Conservation (phyloP, 108 stramenopile genomes). For the Skeletonema potamos region DNA sequence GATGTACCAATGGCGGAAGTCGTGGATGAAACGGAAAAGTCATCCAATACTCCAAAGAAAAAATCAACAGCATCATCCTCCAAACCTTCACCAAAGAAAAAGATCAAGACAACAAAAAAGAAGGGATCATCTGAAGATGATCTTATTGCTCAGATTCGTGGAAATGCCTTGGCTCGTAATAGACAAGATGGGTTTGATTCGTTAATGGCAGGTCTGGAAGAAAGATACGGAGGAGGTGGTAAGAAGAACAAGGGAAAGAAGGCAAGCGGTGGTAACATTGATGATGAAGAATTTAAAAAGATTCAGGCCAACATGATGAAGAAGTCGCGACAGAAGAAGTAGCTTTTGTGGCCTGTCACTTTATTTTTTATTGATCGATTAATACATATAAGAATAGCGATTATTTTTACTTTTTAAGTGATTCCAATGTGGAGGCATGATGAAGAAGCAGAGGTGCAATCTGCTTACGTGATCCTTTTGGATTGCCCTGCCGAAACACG, state of each 20-base stretch:
- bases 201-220: slow-evolving; percentile 57
- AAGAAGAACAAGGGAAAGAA: slow-evolving; percentile 42
- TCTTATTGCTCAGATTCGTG: slow-evolving; percentile 66
- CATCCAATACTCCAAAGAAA: neutral
- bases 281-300: slow-evolving; percentile 69
- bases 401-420: too few relatives aligned
- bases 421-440: slow-evolving; percentile 8
- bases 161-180: slow-evolving; percentile 40
- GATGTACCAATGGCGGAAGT: slow-evolving; percentile 30
- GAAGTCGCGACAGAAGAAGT: slow-evolving; percentile 10
- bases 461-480: slow-evolving; percentile 77
- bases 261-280: slow-evolving; percentile 38
- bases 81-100: slow-evolving; percentile 35
- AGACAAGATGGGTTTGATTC: slow-evolving; percentile 45
- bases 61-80: too few relatives aligned
- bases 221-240: slow-evolving; percentile 62
- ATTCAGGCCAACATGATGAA: slow-evolving; percentile 63
- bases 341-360: too few relatives aligned
- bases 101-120: slow-evolving; percentile 19
- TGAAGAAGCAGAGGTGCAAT: slow-evolving; percentile 66
- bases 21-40: slow-evolving; percentile 19
- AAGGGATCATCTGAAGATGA: slow-evolving; percentile 44
- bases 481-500: slow-evolving; percentile 71
- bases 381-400: too few relatives aligned
- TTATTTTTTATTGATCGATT: too few relatives aligned